A percentile compares a stretch with the other conserved stretches of the same genome.
Conservation (phyloP, 2,329 filamentous ascomycete genomes). For the Lecanoromycetidae sp. region DNA sequence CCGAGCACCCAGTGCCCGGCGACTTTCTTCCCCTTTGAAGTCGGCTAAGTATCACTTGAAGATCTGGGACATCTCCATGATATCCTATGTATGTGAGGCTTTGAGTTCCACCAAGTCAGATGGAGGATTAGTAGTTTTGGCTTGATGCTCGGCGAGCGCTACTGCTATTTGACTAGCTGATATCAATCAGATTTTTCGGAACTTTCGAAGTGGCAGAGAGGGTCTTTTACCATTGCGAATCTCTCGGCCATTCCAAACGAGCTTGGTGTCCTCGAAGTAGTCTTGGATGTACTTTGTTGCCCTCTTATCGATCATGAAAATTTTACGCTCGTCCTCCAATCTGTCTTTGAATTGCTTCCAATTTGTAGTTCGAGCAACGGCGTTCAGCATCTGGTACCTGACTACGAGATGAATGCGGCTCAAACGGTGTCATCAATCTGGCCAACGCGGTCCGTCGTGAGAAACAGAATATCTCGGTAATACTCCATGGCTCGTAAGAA, state of each 20-base stretch:
- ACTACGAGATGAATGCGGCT: constrained; percentile 34
- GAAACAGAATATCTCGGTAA: constrained; percentile 2
- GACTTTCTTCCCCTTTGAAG: constrained; percentile 1
- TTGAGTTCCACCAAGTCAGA: constrained; percentile 1
- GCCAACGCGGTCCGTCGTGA: constrained; percentile 16
- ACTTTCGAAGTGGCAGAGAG: too few species aligned
- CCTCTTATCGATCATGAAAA: constrained; percentile 1
- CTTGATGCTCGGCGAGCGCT: constrained; percentile 7
- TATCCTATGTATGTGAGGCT: not conserved
- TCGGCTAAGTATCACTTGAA: constrained; percentile 5
- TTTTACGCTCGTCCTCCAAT: not conserved
- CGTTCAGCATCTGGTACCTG: constrained; percentile 27
- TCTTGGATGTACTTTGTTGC: constrained; percentile 7
- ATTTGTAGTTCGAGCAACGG: constrained; percentile 44
- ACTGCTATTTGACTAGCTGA: constrained; percentile 13
- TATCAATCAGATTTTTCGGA: not conserved
- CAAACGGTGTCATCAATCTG: constrained; percentile 10
- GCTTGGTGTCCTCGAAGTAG: constrained; percentile 1
- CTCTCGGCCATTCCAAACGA: constrained; percentile 14
- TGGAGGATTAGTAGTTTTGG: not conserved
- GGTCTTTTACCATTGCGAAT: constrained; percentile 11
- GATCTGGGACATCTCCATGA: constrained; percentile 4
- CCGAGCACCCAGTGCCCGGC: too few species aligned
- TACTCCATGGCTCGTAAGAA: constrained; percentile 10
- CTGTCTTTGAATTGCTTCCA: constrained; percentile 39